These are phyloP conservation scores for Acanthamoeba lenticulata DNA, from an alignment of 208 protist genomes.

Conservation along the genomic window DNA sequence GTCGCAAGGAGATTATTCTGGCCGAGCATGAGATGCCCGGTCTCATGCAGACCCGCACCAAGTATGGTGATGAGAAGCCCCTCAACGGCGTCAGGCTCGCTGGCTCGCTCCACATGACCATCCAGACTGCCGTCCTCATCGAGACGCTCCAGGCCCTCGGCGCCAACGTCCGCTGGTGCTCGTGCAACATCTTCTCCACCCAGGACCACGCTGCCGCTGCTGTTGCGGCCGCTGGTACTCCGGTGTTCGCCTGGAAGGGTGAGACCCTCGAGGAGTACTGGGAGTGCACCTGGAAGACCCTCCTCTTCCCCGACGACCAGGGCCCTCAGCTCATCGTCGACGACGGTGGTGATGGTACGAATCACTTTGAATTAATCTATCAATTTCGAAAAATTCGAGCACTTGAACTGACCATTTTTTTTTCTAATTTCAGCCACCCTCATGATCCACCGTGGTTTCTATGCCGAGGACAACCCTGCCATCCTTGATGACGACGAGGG, in stretches of 20 bases:
- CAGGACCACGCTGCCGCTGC: slow-evolving; percentile 96
- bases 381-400: slow-evolving; percentile 88
- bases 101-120: slow-evolving; percentile 99
- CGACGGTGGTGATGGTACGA: slow-evolving; percentile 97
- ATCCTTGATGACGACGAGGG: slow-evolving; percentile 87
- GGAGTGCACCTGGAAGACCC: slow-evolving; percentile 97
- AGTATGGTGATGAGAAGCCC: slow-evolving; percentile 92
- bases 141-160: slow-evolving; percentile 98
- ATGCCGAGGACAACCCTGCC: slow-evolving; percentile 78
- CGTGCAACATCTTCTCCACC: slow-evolving; percentile 99
- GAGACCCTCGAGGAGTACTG: slow-evolving; percentile 99
- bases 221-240: slow-evolving; percentile 91
- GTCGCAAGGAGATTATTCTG: slow-evolving; percentile 89
- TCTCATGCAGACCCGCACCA: slow-evolving; percentile 96
- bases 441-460: slow-evolving; percentile 80
- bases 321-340: slow-evolving; percentile 98
- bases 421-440: slow-evolving; percentile 64
- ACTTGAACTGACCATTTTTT: slow-evolving; percentile 27
- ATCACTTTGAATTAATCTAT: background rate
- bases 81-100: slow-evolving; percentile 97
- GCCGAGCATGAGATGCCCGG: slow-evolving; percentile 99
- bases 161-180: slow-evolving; percentile 93
- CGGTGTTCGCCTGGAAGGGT: slow-evolving; percentile 99
- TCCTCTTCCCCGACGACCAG: slow-evolving; percentile 88
- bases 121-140: slow-evolving; percentile 99